These are phyloP conservation scores for Fusarium armeniacum DNA, from an alignment of 2,329 filamentous ascomycete genomes.

Conservation along the genomic window DNA sequence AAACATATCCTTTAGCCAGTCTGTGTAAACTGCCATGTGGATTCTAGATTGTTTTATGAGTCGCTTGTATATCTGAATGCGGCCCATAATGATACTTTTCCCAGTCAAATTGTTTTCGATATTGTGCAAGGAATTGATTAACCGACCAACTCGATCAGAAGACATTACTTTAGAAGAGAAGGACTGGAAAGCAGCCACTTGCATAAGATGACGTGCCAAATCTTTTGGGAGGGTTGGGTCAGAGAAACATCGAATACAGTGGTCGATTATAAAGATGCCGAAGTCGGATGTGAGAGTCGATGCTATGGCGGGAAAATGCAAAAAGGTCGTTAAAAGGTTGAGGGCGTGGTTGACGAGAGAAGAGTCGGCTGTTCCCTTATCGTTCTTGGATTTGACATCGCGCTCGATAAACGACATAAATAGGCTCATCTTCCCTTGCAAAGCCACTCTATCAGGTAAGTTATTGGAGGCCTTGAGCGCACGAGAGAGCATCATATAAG, in stretches of 20 bases:
- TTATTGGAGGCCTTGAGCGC: constrained; percentile 86
- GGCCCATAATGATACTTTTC: constrained; percentile 83
- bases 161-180: constrained; percentile 84
- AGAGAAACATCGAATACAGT: constrained; percentile 80
- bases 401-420: constrained; percentile 87
- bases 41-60: constrained; percentile 78
- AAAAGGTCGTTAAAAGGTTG: constrained; percentile 80
- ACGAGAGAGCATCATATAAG: constrained; percentile 83
- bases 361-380: constrained; percentile 70
- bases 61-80: constrained; percentile 83
- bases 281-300: constrained; percentile 83
- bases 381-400: constrained; percentile 76
- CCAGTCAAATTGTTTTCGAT: constrained; percentile 82
- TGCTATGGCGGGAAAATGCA: constrained; percentile 80
- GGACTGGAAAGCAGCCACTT: constrained; percentile 83
- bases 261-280: constrained; percentile 82
- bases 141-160: constrained; percentile 74
- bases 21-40: constrained; percentile 77
- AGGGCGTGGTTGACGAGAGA: constrained; percentile 83
- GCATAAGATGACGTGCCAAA: constrained; percentile 82
- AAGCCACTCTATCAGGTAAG: constrained; percentile 78
- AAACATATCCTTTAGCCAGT: constrained; percentile 88
- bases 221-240: constrained; percentile 80
- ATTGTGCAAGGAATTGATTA: constrained; percentile 78
- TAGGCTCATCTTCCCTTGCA: constrained; percentile 81